Percentiles rank a stretch among this genome's conserved stretches.
Evolutionary conservation across 768 basidiomycete genomes (phyloP).

Genomic region (Naematelia aurantialba): DNA sequence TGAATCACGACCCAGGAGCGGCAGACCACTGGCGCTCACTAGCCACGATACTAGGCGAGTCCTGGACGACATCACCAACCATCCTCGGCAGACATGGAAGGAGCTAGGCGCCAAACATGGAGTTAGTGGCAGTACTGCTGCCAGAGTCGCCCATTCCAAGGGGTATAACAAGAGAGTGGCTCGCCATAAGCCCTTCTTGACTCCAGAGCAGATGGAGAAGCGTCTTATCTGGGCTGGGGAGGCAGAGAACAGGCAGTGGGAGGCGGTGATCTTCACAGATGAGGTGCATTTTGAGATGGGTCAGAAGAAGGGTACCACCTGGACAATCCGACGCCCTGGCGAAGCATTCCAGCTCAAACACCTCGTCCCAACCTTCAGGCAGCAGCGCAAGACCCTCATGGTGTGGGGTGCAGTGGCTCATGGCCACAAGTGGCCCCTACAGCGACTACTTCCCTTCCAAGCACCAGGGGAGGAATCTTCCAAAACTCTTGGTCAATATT

Average conservation of each 20-base stretch:
- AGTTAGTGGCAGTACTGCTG: not conserved
- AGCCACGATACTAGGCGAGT: not conserved
- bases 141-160: not conserved
- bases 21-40: not conserved
- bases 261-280: constrained; percentile 1
- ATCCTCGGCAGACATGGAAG: not conserved
- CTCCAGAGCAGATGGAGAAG: not conserved
- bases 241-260: not conserved
- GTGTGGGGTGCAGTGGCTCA: no score
- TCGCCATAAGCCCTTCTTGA: not conserved
- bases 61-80: not conserved
- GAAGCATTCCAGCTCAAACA: constrained; percentile 1
- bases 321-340: not conserved
- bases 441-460: not conserved
- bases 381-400: not conserved
- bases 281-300: not conserved
- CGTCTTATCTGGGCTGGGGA: not conserved
- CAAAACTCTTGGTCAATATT: no score
- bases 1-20: not conserved
- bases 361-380: not conserved
- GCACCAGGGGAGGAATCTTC: not conserved
- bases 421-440: constrained; percentile 1
- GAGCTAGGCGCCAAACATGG: not conserved
- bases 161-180: not conserved
- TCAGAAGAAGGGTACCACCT: not conserved